Percentiles rank a stretch among this genome's conserved stretches.
Evolutionary conservation across 139 green algal genomes (phyloP).

Genomic region (Nannochloris sp.): DNA sequence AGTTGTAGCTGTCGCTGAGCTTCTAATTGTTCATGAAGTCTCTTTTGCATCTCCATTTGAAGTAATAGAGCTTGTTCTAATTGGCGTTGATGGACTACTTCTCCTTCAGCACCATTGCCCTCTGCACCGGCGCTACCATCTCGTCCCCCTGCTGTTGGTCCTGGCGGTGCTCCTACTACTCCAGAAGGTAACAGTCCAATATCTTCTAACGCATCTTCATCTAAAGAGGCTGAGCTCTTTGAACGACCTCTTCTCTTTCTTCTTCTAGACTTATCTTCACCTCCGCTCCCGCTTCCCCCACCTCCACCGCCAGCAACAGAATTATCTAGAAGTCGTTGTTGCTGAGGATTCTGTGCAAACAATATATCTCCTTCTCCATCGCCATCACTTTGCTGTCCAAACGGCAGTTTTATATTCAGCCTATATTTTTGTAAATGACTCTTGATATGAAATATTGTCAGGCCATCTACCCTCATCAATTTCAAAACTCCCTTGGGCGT

Average conservation of each 20-base stretch:
- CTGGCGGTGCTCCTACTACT: too few relatives aligned
- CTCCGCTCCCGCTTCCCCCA: neutral
- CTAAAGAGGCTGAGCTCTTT: neutral
- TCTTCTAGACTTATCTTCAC: neutral
- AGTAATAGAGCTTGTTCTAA: conserved; percentile 81
- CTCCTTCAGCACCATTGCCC: conserved; percentile 1
- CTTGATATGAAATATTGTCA: conserved; percentile 93
- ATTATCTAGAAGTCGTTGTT: too few relatives aligned
- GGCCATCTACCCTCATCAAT: conserved; percentile 44
- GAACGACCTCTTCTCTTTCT: neutral
- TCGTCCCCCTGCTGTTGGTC: neutral
- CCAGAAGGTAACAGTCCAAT: too few relatives aligned
- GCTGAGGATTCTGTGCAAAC: too few relatives aligned
- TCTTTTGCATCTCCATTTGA: conserved; percentile 96
- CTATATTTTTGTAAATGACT: conserved; percentile 87
- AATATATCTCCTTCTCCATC: conserved; percentile 1
- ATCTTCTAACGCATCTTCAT: too few relatives aligned
- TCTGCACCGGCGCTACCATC: neutral
- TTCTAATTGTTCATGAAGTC: conserved; percentile 92
- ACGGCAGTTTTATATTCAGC: conserved; percentile 68
- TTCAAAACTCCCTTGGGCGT: conserved; percentile 55
- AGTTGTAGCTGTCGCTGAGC: conserved; percentile 84
- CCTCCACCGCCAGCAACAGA: too few relatives aligned
- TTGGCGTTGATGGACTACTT: conserved; percentile 2
- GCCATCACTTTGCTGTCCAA: too few relatives aligned